Percentiles rank a stretch among this genome's conserved stretches.
These are phyloP conservation scores for Handroanthus guayacan DNA, from an alignment of 257 asterid species.

Conservation along the genomic window DNA sequence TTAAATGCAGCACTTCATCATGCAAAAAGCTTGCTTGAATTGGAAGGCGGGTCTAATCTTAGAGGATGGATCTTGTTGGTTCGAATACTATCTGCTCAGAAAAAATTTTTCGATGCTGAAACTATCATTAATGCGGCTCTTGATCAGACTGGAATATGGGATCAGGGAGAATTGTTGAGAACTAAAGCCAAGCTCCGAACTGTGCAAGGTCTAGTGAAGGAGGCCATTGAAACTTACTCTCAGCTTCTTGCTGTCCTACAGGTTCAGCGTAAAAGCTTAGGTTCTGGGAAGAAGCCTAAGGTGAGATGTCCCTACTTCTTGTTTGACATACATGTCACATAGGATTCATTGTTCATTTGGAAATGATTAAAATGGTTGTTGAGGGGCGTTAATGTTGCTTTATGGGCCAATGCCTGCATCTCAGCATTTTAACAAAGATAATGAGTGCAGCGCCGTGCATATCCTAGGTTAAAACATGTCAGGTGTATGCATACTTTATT, in stretches of 20 bases:
- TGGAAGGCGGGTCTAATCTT: constrained; percentile 76
- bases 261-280: constrained; percentile 70
- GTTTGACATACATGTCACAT: constrained; percentile 25
- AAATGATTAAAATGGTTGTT: constrained; percentile 24
- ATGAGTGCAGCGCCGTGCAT: not conserved
- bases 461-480: not conserved
- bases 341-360: not conserved
- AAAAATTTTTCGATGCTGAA: constrained; percentile 68
- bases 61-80: constrained; percentile 78
- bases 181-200: constrained; percentile 87
- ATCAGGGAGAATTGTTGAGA: constrained; percentile 76
- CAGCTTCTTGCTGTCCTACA: constrained; percentile 83
- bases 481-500: no score
- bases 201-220: constrained; percentile 73
- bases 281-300: constrained; percentile 54
- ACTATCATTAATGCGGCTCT: constrained; percentile 64
- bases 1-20: constrained; percentile 75
- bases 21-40: constrained; percentile 59
- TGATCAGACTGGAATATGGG: constrained; percentile 88
- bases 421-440: constrained; percentile 13
- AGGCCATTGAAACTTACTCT: constrained; percentile 72
- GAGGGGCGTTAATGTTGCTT: constrained; percentile 1
- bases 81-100: constrained; percentile 84
- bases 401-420: constrained; percentile 4
- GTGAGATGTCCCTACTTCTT: constrained; percentile 44